Evolutionary conservation across 495 filamentous ascomycete genomes (phyloP).

Genomic region (Ascodesmis nigricans): DNA sequence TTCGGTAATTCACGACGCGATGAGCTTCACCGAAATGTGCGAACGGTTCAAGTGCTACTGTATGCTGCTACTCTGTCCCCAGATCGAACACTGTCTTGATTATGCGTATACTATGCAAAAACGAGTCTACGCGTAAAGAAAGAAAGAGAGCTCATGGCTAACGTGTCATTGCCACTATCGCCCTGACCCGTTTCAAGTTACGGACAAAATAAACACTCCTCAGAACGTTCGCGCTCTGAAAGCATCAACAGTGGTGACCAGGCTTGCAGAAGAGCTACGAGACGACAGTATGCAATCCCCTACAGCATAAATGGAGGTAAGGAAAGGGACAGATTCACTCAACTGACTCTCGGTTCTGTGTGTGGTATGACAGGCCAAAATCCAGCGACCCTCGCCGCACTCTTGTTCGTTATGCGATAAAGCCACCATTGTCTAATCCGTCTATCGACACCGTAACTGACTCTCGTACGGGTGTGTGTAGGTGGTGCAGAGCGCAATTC

Average conservation of each 20-base stretch:
- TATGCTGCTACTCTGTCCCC: conserved; percentile 3
- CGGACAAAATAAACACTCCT: conserved; percentile 19
- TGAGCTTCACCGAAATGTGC: conserved; percentile 15
- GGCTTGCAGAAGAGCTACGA: conserved; percentile 13
- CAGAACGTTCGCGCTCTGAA: conserved; percentile 16
- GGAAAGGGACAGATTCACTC: conserved; percentile 2
- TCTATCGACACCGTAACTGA: conserved; percentile 4
- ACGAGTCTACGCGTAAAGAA: conserved; percentile 14
- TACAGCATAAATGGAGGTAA: conserved; percentile 1
- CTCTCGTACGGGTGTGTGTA: conserved; percentile 3
- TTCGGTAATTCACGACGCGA: conserved; percentile 16
- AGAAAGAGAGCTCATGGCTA: too few species aligned
- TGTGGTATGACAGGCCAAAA: conserved; percentile 13
- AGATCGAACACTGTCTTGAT: background rate
- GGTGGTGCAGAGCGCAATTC: conserved; percentile 19
- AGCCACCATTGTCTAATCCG: conserved; percentile 1
- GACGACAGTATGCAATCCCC: conserved; percentile 11
- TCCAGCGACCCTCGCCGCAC: conserved; percentile 18
- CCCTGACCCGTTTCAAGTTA: too few species aligned
- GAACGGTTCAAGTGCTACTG: conserved; percentile 14
- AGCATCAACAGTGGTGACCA: conserved; percentile 14
- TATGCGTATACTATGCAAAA: background rate
- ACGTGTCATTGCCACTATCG: too few species aligned
- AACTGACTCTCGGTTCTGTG: conserved; percentile 5
- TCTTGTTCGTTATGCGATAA: conserved; percentile 14